A percentile compares a stretch with the other conserved stretches of the same genome.
Conservation (phyloP, 1,139 yeast species). For the Meyerozyma athensensis region DNA sequence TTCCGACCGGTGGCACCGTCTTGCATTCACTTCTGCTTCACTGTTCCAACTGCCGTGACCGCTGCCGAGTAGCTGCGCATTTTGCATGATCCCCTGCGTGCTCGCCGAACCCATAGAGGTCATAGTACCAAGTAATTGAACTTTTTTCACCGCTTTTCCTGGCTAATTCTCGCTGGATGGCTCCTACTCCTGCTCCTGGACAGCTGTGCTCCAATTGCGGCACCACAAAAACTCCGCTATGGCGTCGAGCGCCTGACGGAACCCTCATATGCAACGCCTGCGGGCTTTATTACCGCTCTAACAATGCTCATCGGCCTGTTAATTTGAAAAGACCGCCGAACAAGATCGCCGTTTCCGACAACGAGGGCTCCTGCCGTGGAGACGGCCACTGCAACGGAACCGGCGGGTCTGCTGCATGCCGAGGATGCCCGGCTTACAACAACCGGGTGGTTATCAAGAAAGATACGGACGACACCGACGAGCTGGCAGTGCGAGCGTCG, state of each 20-base stretch:
- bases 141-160: not conserved
- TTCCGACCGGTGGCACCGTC: too few relatives aligned
- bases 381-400: slow-evolving; percentile 85
- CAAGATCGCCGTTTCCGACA: slow-evolving; percentile 40
- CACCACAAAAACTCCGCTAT: slow-evolving; percentile 63
- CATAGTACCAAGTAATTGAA: not conserved
- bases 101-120: not conserved
- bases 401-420: slow-evolving; percentile 76
- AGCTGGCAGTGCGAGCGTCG: slow-evolving; percentile 4
- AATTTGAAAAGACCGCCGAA: slow-evolving; percentile 66
- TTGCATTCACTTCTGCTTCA: too few relatives aligned
- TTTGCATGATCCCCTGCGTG: not conserved
- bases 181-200: slow-evolving; percentile 16
- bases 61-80: too few relatives aligned
- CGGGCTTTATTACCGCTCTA: slow-evolving; percentile 55
- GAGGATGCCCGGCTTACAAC: slow-evolving; percentile 79
- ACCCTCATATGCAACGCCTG: slow-evolving; percentile 70
- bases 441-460: slow-evolving; percentile 50
- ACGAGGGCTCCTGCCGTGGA: slow-evolving; percentile 70
- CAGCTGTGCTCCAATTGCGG: slow-evolving; percentile 64
- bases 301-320: slow-evolving; percentile 51
- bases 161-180: too few relatives aligned
- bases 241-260: slow-evolving; percentile 68
- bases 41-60: too few relatives aligned
- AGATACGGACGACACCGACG: slow-evolving; percentile 1